Percentiles rank a stretch among this genome's conserved stretches.
These are phyloP conservation scores for Colletotrichum plurivorum DNA, from an alignment of 2,329 filamentous ascomycete genomes.

Conservation along the genomic window DNA sequence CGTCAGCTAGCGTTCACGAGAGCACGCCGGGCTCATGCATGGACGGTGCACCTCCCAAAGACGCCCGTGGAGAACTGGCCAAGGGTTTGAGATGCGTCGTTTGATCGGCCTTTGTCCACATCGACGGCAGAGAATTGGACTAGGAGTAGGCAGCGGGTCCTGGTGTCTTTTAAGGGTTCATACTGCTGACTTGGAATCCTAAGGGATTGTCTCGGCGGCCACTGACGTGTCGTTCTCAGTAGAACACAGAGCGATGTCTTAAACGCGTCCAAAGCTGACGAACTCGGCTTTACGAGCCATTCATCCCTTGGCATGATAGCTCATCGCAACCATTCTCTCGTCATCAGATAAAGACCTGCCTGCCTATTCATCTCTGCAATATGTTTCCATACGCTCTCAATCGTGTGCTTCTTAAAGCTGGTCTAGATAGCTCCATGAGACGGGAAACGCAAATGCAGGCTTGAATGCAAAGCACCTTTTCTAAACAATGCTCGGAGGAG, in stretches of 20 bases:
- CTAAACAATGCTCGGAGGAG: background rate
- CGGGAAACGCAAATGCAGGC: background rate
- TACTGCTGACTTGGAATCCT: background rate
- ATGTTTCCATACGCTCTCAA: too few relatives aligned
- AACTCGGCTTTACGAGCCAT: background rate
- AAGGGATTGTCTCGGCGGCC: background rate
- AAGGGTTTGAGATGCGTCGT: background rate
- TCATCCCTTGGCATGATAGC: background rate
- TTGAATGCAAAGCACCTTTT: background rate
- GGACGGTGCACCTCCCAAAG: constrained; percentile 1
- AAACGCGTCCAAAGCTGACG: background rate
- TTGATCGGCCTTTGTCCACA: background rate
- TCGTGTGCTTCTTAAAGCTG: too few relatives aligned
- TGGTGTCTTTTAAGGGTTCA: background rate
- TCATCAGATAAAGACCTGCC: too few relatives aligned
- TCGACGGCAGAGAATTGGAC: background rate
- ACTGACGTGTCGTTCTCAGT: background rate
- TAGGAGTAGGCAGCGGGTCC: background rate
- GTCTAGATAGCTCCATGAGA: too few relatives aligned
- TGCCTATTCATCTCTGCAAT: too few relatives aligned
- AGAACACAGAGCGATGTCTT: constrained; percentile 12
- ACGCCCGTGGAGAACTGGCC: background rate
- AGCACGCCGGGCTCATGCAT: background rate
- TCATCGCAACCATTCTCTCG: too few relatives aligned
- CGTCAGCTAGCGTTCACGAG: background rate